Evolutionary conservation across 352 stramenopile species (phyloP).

Genomic region (Phytophthora meadii): DNA sequence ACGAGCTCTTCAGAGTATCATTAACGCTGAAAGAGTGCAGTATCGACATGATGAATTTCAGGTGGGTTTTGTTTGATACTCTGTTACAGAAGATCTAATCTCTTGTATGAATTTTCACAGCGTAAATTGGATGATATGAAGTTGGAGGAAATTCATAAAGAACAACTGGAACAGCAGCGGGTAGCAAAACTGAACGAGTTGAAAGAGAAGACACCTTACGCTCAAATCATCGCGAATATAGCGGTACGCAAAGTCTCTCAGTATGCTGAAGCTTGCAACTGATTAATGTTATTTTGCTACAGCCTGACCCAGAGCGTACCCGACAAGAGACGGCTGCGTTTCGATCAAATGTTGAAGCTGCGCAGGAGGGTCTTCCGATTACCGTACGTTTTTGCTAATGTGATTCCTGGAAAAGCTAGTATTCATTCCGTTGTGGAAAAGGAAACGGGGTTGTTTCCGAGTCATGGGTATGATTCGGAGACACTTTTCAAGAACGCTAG

Average conservation of each 20-base stretch:
- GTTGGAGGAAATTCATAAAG: conserved; percentile 36
- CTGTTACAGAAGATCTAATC: neutral
- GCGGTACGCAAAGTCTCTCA: conserved; percentile 33
- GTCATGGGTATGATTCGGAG: conserved; percentile 77
- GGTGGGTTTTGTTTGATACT: conserved; percentile 33
- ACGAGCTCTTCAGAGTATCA: conserved; percentile 34
- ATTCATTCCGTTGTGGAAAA: conserved; percentile 19
- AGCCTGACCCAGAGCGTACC: conserved; percentile 70
- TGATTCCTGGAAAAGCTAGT: neutral
- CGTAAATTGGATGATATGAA: conserved; percentile 61
- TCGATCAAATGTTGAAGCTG: conserved; percentile 67
- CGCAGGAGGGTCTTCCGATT: conserved; percentile 60
- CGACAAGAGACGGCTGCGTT: conserved; percentile 78
- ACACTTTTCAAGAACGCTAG: conserved; percentile 85
- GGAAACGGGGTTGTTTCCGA: conserved; percentile 76
- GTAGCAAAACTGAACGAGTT: conserved; percentile 60
- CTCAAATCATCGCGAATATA: conserved; percentile 65
- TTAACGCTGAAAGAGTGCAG: conserved; percentile 75
- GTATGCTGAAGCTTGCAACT: neutral
- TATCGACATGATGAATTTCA: conserved; percentile 66
- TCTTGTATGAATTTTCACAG: conserved; percentile 29
- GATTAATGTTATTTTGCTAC: conserved; percentile 2
- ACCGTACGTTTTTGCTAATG: conserved; percentile 38
- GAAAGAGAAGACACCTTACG: conserved; percentile 75
- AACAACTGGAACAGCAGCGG: conserved; percentile 40